Percentiles rank a stretch among this genome's conserved stretches.
Evolutionary conservation across 1,139 yeast genomes (phyloP).

Genomic region (Lodderomyces pseudojiufengensis): DNA sequence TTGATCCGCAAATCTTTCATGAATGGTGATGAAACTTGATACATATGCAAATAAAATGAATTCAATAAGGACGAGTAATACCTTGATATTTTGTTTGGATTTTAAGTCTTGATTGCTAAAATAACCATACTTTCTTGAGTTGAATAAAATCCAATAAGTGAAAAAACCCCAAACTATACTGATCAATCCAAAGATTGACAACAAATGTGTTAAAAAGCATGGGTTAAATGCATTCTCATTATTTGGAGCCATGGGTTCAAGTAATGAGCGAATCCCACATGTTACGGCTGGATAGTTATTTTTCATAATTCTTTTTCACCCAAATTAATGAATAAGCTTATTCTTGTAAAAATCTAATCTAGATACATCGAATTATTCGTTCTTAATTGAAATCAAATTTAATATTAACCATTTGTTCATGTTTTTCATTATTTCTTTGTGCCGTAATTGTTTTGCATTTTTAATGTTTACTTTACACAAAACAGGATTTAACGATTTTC

Average conservation of each 20-base stretch:
- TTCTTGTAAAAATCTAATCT: no score
- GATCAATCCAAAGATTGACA: slow-evolving; percentile 7
- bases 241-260: slow-evolving; percentile 22
- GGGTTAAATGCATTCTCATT: slow-evolving; percentile 54
- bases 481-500: no score
- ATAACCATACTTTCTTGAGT: slow-evolving; percentile 17
- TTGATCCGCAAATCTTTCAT: slow-evolving; percentile 21
- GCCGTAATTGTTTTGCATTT: neutral
- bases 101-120: slow-evolving; percentile 24
- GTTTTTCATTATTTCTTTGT: neutral
- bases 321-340: no score
- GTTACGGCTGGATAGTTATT: slow-evolving; percentile 7
- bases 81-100: slow-evolving; percentile 26
- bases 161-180: slow-evolving; percentile 15
- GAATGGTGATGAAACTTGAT: slow-evolving; percentile 18
- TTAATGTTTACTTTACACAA: no score
- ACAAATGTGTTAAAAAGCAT: slow-evolving; percentile 35
- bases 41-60: slow-evolving; percentile 20
- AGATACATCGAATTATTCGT: no score
- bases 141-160: slow-evolving; percentile 20
- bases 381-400: no score
- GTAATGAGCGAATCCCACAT: slow-evolving; percentile 16
- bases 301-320: no score
- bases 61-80: slow-evolving; percentile 23
- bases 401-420: neutral